These are phyloP conservation scores for Cystofilobasidium ferigula DNA, from an alignment of 768 basidiomycete genomes.

Conservation along the genomic window DNA sequence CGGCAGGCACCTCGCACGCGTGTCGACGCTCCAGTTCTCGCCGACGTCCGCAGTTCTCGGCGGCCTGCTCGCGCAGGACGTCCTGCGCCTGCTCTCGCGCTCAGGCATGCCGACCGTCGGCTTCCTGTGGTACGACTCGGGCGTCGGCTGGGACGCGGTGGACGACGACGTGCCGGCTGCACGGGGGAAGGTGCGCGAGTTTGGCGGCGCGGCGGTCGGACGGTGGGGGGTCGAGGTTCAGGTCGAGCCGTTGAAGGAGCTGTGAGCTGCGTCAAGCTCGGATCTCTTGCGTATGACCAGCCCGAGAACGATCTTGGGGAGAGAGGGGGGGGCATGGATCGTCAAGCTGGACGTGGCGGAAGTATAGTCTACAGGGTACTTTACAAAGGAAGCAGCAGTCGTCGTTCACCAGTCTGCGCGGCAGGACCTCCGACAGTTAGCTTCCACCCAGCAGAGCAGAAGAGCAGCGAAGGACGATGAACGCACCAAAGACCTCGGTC, in stretches of 20 bases:
- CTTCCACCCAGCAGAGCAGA: no score
- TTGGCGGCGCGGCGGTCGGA: background rate
- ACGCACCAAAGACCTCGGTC: background rate
- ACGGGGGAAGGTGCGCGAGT: background rate
- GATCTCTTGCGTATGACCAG: background rate
- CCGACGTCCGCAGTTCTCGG: conserved; percentile 91
- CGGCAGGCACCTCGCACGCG: conserved; percentile 30
- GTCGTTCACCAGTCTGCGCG: background rate
- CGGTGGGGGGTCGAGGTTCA: background rate
- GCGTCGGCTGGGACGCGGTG: background rate
- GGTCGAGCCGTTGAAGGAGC: background rate
- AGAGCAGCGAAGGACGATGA: background rate
- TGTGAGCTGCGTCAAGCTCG: no score
- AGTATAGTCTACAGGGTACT: no score
- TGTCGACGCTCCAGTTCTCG: conserved; percentile 47
- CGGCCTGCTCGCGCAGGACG: conserved; percentile 87
- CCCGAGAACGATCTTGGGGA: background rate
- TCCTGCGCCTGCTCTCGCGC: conserved; percentile 42
- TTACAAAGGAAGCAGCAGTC: no score
- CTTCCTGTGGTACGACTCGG: conserved; percentile 4
- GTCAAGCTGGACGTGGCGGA: no score
- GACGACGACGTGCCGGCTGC: background rate
- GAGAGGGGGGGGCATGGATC: background rate
- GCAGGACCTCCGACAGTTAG: no score
- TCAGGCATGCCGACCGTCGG: conserved; percentile 2